Conservation (phyloP, 2,329 filamentous ascomycete species). For the Scytalidium sp. region DNA sequence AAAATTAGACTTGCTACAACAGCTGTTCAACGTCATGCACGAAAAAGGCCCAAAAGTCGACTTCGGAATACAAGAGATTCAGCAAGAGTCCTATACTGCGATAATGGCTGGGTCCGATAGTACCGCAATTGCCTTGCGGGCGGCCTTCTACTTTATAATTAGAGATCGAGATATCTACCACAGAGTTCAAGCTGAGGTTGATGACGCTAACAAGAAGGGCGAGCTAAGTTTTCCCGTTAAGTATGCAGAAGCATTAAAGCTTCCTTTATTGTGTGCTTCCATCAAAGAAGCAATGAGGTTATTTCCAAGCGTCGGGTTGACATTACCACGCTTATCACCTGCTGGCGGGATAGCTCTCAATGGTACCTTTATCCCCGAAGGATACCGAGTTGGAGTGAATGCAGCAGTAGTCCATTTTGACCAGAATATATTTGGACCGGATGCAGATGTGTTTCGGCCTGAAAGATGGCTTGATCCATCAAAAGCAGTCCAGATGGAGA, state of each 20-base stretch:
- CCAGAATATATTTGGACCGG: constrained; percentile 9
- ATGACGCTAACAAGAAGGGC: background rate
- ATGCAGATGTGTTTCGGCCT: constrained; percentile 11
- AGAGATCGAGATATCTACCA: background rate
- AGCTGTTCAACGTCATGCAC: no score
- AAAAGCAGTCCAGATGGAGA: no score
- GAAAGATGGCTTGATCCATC: constrained; percentile 12
- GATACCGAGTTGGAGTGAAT: constrained; percentile 20
- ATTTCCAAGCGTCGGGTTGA: background rate
- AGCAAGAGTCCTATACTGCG: no score
- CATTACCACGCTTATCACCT: constrained; percentile 2
- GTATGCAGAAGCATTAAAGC: constrained; percentile 3
- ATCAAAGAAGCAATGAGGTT: constrained; percentile 7
- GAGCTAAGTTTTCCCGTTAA: background rate
- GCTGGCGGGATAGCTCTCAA: constrained; percentile 2
- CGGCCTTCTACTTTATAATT: constrained; percentile 2
- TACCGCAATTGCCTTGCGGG: constrained; percentile 4
- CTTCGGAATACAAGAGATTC: no score
- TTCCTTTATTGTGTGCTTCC: background rate
- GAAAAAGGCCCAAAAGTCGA: no score
- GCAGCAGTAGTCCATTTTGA: constrained; percentile 6
- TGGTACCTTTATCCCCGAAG: constrained; percentile 3
- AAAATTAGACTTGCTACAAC: no score
- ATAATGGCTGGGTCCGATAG: constrained; percentile 1
- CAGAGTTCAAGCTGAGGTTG: background rate